A percentile compares a stretch with the other conserved stretches of the same genome.
Conservation (phyloP, 2,329 filamentous ascomycete genomes). For the Diaporthe australafricana region DNA sequence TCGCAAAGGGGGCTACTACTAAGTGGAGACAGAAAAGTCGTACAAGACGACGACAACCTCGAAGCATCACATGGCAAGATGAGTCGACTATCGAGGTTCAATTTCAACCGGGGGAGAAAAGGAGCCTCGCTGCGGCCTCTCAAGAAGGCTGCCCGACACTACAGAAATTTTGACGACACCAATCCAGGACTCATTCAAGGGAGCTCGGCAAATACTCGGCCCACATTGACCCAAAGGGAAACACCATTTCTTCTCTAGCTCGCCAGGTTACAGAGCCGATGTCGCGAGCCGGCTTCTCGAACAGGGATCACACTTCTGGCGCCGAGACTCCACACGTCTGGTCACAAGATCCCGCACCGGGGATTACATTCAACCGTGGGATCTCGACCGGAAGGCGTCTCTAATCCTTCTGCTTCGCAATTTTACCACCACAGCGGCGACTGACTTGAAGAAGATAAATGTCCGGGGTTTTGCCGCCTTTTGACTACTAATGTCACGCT, state of each 20-base stretch:
- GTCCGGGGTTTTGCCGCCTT: slow-evolving; percentile 23
- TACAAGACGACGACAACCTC: not conserved
- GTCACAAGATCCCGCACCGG: slow-evolving; percentile 13
- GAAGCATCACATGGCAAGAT: not conserved
- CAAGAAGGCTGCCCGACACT: not conserved
- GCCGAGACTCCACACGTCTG: slow-evolving; percentile 13
- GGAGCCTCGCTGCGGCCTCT: too few species aligned
- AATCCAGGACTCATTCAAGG: not conserved
- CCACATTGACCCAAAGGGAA: not conserved
- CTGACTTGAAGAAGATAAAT: not conserved
- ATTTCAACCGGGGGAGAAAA: not conserved
- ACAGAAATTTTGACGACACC: not conserved
- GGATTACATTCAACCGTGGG: not conserved
- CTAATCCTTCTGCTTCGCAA: not conserved
- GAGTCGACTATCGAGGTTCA: not conserved
- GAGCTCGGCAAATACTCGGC: not conserved
- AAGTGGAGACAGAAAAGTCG: not conserved
- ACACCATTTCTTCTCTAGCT: not conserved
- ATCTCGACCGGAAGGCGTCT: not conserved
- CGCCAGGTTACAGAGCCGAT: not conserved
- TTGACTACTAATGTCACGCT: not conserved
- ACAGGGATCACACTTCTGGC: slow-evolving; percentile 1
- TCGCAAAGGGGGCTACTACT: slow-evolving; percentile 38
- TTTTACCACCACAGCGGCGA: not conserved
- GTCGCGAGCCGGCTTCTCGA: not conserved